Evolutionary conservation across 2,329 filamentous ascomycete species (phyloP).

Genomic region (Talaromyces marneffei): DNA sequence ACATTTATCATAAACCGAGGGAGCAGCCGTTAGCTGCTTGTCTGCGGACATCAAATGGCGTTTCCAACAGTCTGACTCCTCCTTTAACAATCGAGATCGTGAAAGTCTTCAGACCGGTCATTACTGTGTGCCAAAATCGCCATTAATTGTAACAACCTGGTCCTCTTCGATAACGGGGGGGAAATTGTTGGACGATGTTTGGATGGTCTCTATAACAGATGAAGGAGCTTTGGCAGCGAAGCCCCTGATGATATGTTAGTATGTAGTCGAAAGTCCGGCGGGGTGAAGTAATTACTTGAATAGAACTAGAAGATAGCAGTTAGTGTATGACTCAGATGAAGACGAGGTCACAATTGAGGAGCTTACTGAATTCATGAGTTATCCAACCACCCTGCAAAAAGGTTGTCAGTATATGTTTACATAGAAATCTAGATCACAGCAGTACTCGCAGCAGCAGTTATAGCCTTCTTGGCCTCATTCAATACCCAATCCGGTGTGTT

Average conservation of each 20-base stretch:
- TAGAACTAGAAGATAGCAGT: slow-evolving; percentile 25
- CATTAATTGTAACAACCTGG: slow-evolving; percentile 53
- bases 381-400: slow-evolving; percentile 58
- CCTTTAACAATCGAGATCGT: not conserved
- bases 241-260: slow-evolving; percentile 49
- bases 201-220: slow-evolving; percentile 62
- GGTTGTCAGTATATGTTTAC: slow-evolving; percentile 16
- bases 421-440: not conserved
- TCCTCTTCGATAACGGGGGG: slow-evolving; percentile 71
- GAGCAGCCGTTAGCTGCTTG: not conserved
- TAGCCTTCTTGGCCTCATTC: slow-evolving; percentile 63
- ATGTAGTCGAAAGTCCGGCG: not conserved
- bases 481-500: slow-evolving; percentile 63
- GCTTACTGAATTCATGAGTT: slow-evolving; percentile 73
- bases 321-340: slow-evolving; percentile 7
- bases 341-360: not conserved
- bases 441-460: slow-evolving; percentile 55
- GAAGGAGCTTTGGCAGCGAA: slow-evolving; percentile 70
- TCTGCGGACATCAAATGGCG: not conserved
- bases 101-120: not conserved
- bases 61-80: not conserved
- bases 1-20: not conserved
- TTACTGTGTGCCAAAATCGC: slow-evolving; percentile 14
- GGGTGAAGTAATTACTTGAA: slow-evolving; percentile 34
- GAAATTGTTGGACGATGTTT: slow-evolving; percentile 56